Percentiles rank a stretch among this genome's conserved stretches.
phyloP scores from a whole-genome alignment of 2,329 filamentous ascomycete species.

The Rasamsonia emersonii region DNA sequence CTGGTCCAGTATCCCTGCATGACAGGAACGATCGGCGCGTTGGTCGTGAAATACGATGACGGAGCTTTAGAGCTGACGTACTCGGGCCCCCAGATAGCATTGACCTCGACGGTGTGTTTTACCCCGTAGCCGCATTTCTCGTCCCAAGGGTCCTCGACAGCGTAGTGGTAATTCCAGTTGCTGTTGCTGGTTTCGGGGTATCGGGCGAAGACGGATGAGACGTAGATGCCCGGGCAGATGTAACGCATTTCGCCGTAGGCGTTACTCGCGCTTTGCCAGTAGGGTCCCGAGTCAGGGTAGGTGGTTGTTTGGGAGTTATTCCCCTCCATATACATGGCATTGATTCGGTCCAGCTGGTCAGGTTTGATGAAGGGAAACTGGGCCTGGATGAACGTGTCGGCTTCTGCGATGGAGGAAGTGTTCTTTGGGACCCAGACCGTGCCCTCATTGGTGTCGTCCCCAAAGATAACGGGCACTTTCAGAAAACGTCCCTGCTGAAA shows the following conservation, averaged over 20 bases:
- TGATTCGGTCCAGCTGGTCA: slow-evolving; percentile 44
- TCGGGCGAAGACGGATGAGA: slow-evolving; percentile 37
- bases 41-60: slow-evolving; percentile 48
- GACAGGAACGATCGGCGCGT: slow-evolving; percentile 50
- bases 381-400: slow-evolving; percentile 48
- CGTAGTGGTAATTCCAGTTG: slow-evolving; percentile 62
- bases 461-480: slow-evolving; percentile 47
- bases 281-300: slow-evolving; percentile 44
- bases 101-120: slow-evolving; percentile 57
- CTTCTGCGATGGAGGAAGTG: slow-evolving; percentile 40
- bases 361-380: slow-evolving; percentile 51
- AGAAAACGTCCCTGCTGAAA: slow-evolving; percentile 43
- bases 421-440: slow-evolving; percentile 50
- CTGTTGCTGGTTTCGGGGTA: slow-evolving; percentile 10
- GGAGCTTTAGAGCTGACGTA: slow-evolving; percentile 45
- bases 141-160: slow-evolving; percentile 52
- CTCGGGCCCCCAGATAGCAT: slow-evolving; percentile 58
- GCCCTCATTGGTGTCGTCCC: slow-evolving; percentile 57
- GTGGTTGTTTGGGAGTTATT: slow-evolving; percentile 24
- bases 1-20: slow-evolving; percentile 67
- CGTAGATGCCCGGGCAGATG: slow-evolving; percentile 53
- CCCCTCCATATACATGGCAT: slow-evolving; percentile 48
- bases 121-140: slow-evolving; percentile 52
- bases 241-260: slow-evolving; percentile 59
- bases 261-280: slow-evolving; percentile 51